Evolutionary conservation across 176 grass and related monocot genomes (phyloP).

Genomic region (Bolboschoenus planiculmis): DNA sequence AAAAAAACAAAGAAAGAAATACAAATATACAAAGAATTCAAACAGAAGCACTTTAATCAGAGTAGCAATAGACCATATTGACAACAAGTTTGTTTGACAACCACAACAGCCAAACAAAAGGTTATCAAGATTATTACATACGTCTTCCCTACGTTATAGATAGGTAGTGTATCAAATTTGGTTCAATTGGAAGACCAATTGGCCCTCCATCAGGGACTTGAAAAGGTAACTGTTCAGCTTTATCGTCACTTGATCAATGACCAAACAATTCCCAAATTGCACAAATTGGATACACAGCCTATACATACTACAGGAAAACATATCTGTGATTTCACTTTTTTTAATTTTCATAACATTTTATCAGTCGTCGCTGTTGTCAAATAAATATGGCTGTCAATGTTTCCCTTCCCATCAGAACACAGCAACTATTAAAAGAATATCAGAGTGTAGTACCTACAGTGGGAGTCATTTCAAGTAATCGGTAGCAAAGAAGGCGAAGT

Average conservation of each 20-base stretch:
- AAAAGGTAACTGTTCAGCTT: neutral
- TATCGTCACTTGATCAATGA: neutral
- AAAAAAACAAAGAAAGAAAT: neutral
- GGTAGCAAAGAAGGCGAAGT: slow-evolving; percentile 65
- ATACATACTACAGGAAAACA: neutral
- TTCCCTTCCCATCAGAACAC: neutral
- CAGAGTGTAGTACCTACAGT: slow-evolving; percentile 43
- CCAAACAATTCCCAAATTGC: neutral
- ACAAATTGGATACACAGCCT: neutral
- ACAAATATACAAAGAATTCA: neutral
- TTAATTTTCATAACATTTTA: neutral
- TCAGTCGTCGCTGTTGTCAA: neutral
- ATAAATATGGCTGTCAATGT: neutral
- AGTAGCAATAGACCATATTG: neutral
- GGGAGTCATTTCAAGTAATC: slow-evolving; percentile 64
- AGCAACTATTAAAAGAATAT: slow-evolving; percentile 13
- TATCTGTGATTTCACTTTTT: neutral
- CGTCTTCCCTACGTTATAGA: neutral
- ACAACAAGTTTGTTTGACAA: neutral
- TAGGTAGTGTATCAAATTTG: neutral
- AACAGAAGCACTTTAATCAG: neutral
- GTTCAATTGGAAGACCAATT: neutral
- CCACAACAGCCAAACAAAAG: neutral
- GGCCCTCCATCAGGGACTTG: neutral
- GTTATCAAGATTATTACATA: neutral